phyloP scores from a whole-genome alignment of 139 green algal species.

The Gonium pectorale region DNA sequence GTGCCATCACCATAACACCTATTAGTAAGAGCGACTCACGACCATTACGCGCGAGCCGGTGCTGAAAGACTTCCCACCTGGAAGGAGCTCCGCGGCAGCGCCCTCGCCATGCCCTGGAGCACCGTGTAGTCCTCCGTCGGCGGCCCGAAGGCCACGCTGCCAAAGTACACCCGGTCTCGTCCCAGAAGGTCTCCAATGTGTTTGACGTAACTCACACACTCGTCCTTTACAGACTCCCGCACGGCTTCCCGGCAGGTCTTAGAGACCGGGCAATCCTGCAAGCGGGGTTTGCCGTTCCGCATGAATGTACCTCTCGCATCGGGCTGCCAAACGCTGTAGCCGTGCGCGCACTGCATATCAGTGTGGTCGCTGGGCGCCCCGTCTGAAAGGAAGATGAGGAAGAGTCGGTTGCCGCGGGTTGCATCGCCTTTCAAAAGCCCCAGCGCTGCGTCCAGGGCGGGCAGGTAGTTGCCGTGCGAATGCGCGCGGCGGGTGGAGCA shows the following conservation, averaged over 20 bases:
- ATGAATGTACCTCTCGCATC: background rate
- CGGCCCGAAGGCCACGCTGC: slow-evolving; percentile 56
- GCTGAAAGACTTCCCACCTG: slow-evolving; percentile 12
- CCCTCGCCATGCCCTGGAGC: slow-evolving; percentile 48
- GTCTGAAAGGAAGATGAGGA: slow-evolving; percentile 56
- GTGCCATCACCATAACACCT: no score
- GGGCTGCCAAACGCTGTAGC: slow-evolving; percentile 8
- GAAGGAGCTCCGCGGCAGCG: slow-evolving; percentile 50
- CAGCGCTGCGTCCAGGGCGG: slow-evolving; percentile 11
- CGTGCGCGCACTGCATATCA: background rate
- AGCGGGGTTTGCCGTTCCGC: background rate
- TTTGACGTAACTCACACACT: slow-evolving; percentile 37
- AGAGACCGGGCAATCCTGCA: background rate
- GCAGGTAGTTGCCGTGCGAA: slow-evolving; percentile 56
- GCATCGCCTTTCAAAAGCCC: background rate
- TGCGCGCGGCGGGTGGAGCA: background rate
- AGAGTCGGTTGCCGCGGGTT: slow-evolving; percentile 5
- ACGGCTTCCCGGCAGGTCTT: background rate
- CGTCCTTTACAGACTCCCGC: background rate
- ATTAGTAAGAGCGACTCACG: no score
- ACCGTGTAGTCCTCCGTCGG: slow-evolving; percentile 44
- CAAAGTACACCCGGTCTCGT: slow-evolving; percentile 45
- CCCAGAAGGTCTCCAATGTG: slow-evolving; percentile 49
- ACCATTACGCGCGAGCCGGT: no score
- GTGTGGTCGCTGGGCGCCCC: slow-evolving; percentile 55